Base-by-base conservation (phyloP, 768 basidiomycete genomes). In the Amanita brunnescens region DNA sequence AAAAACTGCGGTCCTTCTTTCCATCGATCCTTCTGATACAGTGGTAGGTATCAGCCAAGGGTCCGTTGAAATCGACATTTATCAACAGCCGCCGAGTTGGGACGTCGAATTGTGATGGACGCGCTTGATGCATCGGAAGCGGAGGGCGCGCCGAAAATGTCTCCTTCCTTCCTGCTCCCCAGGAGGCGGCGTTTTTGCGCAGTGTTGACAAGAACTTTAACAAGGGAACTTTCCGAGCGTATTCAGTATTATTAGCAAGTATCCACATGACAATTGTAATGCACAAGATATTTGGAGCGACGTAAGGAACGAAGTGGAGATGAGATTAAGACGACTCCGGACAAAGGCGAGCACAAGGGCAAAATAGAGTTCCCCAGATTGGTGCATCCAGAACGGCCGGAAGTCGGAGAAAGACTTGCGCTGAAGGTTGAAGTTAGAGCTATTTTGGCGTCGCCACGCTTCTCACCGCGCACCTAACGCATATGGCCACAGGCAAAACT, bases 361-460 rank as follows among this genome's bases (percentile, higher is more conserved):
- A 44, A 23, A 41, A 41, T 41, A 41, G 21, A 23, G 23, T 23
- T 29, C 42, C 39, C 39, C 39, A 40, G 20, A 21, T 29, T 23
- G 39, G 39, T 40, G 20, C 26, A 29, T 44, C 42, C 24, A 44
- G 42, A 44, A 44, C 16, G 26, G 42, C 42, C 39, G 14, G 42
- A 44, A 44, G 26, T 32, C 37, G 37, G 37, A 14, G 14, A 38
- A 38, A 3, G 37, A 7, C 30, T 47, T 34, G 32, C 12, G n/a
- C 9, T 33, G 45, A 23, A 47, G 23, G 16, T 21, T 20, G 30
- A 32, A 47, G 45, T 34, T 47, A 34, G 45, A 44, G 45, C 18
- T 47, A 47, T 47, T 35, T 35, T 47, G 45, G 45, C 30, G 18
- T 34, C 29, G 33, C 45, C 33, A 35, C 45, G 9, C 24, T 44